phyloP scores from a whole-genome alignment of 2,329 filamentous ascomycete genomes.

The Ophiostoma pallidulum region DNA sequence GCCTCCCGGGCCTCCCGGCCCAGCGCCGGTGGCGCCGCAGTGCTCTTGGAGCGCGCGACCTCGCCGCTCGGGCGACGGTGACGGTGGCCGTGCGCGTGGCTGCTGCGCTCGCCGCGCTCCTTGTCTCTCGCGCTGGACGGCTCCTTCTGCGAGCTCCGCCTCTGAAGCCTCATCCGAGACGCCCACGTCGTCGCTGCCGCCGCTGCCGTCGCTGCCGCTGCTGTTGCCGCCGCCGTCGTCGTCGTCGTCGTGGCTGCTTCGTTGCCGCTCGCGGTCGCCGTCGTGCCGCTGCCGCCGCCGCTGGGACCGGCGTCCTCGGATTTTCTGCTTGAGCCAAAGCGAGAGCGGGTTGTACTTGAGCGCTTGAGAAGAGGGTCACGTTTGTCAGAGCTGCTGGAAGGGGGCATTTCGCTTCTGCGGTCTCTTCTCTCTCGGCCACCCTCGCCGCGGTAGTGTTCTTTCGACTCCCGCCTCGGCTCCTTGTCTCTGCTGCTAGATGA shows the following conservation, averaged over 20 bases:
- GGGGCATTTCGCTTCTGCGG: neutral
- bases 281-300: neutral
- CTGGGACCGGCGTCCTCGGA: slow-evolving; percentile 16
- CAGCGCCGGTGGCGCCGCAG: neutral
- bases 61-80: slow-evolving; percentile 8
- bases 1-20: slow-evolving; percentile 8
- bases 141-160: slow-evolving; percentile 5
- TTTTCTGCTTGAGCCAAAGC: slow-evolving; percentile 15
- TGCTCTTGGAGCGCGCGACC: neutral
- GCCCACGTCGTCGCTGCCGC: neutral
- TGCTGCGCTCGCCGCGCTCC: neutral
- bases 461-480: slow-evolving; percentile 6
- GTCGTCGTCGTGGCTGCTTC: neutral
- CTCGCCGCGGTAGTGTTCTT: slow-evolving; percentile 2
- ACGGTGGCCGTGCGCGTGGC: neutral
- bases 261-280: neutral
- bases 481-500: slow-evolving; percentile 1
- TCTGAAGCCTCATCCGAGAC: slow-evolving; percentile 9
- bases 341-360: slow-evolving; percentile 17
- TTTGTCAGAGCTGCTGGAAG: slow-evolving; percentile 14
- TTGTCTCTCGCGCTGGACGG: neutral
- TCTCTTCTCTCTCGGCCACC: slow-evolving; percentile 5
- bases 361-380: slow-evolving; percentile 14
- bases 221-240: neutral
- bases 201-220: slow-evolving; percentile 1